These are phyloP conservation scores for Candida sakaeoensis DNA, from an alignment of 805 yeast genomes.

Conservation along the genomic window DNA sequence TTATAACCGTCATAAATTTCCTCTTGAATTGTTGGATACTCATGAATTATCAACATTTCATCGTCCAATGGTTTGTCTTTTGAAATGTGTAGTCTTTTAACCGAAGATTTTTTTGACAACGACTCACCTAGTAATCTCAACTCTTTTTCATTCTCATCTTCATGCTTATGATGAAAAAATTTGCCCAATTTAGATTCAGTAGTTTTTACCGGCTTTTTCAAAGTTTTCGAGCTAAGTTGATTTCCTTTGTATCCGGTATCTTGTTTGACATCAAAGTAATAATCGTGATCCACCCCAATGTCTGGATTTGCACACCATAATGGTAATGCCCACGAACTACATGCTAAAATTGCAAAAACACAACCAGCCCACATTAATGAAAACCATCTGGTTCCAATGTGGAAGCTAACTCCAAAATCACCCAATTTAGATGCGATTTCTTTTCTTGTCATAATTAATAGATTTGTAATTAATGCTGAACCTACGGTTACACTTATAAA, in stretches of 20 bases:
- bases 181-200: neutral
- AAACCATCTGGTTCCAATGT: conserved; percentile 42
- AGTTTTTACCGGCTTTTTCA: neutral
- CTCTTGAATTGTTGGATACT: conserved; percentile 19
- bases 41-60: conserved; percentile 7
- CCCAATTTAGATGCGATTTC: conserved; percentile 33
- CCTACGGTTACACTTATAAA: conserved; percentile 28
- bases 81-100: conserved; percentile 25
- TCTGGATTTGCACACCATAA: conserved; percentile 52
- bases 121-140: conserved; percentile 34
- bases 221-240: neutral
- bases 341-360: conserved; percentile 18
- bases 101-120: conserved; percentile 31
- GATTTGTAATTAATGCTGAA: conserved; percentile 24
- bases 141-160: conserved; percentile 21
- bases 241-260: neutral
- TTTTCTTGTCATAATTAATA: conserved; percentile 20
- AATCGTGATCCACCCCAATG: conserved; percentile 3
- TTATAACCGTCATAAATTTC: conserved; percentile 26
- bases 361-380: conserved; percentile 37
- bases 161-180: neutral
- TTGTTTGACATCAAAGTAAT: neutral
- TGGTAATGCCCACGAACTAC: conserved; percentile 35
- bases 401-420: conserved; percentile 44
- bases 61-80: conserved; percentile 1